phyloP scores from a whole-genome alignment of 1,284 basidiomycete species.

The Irpex rosettiformis region DNA sequence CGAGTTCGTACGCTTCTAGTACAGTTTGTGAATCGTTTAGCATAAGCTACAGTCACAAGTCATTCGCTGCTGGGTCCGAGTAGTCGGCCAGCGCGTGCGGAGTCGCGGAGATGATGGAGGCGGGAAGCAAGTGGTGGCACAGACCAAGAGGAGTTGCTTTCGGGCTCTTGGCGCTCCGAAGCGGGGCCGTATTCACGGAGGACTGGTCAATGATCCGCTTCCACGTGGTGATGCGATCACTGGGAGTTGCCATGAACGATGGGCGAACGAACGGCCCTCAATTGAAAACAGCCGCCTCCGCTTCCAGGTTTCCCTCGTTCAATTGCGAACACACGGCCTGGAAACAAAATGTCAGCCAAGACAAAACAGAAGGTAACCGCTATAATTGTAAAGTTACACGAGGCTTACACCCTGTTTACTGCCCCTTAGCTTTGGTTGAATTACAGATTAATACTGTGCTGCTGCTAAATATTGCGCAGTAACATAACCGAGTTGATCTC shows the following conservation, averaged over 20 bases:
- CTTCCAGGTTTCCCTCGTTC: not conserved
- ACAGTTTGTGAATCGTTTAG: not conserved
- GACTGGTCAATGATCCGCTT: not conserved
- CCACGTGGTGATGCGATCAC: not conserved
- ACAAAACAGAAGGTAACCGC: not conserved
- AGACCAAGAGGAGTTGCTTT: not conserved
- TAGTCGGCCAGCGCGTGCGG: too few species aligned
- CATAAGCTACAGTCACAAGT: not conserved
- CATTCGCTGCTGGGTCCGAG: not conserved
- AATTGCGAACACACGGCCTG: not conserved
- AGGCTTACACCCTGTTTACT: not conserved
- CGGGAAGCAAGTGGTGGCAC: not conserved
- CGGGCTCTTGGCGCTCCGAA: too few species aligned
- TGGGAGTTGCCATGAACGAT: not conserved
- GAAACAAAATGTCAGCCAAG: not conserved
- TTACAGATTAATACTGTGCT: not conserved
- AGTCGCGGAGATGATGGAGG: not conserved
- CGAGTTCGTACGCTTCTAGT: conserved; percentile 1
- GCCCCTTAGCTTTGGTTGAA: not conserved
- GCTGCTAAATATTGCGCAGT: not conserved
- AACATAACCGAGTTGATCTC: not conserved
- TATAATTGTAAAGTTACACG: not conserved
- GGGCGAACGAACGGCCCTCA: not conserved
- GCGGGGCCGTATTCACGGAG: too few species aligned
- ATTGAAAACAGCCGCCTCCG: not conserved